Evolutionary conservation across 2,329 filamentous ascomycete species (phyloP), one percentile per base, ranked within the genome.

Genomic region (Acarospora socialis): DNA sequence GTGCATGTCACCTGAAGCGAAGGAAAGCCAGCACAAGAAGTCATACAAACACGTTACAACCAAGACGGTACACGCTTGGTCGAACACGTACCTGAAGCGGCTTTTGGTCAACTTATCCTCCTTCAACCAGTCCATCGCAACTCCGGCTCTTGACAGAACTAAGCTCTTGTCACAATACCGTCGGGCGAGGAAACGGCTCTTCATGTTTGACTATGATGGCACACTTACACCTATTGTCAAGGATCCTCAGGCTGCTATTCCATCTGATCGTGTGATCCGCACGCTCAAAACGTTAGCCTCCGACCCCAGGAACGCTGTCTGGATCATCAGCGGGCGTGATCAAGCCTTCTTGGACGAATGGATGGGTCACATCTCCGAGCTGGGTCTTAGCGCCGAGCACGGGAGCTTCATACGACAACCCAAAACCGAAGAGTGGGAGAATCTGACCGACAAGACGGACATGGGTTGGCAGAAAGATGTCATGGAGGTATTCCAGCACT

Each of bases 131-230:
- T 70, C 74, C 7, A 71, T 78, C 36, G 72, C 77, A 3, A 95
- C 87, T 1, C 87, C 87, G 0, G 67, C 78, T 2, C 70, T 95
- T 13, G 84, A 95, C 51, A 75, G 76, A 21, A 65, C 73, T 3
- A 65, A 73, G 40, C 57, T 94, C 43, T 62, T 92, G 21, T 61
- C 67, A 33, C 76, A 77, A 38, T 95, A 94, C 55, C 72, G 74
- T 38, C 62, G 68, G 22, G 75, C 83, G 3, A 70, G 70, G 40
- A 82, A 81, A 56, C 75, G 90, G 7, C 65, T 98, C 3, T 93
- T 95, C 63, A 87, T 98, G 81, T 94, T 95, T 51, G 90, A 98
- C 59, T 98, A 98, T 49, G 90, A 98, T 52, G 90, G 90, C 28
- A 98, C 90, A 1, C 68, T 98, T 33, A 95, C 90, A 3, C 82